Evolutionary conservation across 106 monocot genomes (phyloP).

Genomic region (Gastrodia elata): DNA sequence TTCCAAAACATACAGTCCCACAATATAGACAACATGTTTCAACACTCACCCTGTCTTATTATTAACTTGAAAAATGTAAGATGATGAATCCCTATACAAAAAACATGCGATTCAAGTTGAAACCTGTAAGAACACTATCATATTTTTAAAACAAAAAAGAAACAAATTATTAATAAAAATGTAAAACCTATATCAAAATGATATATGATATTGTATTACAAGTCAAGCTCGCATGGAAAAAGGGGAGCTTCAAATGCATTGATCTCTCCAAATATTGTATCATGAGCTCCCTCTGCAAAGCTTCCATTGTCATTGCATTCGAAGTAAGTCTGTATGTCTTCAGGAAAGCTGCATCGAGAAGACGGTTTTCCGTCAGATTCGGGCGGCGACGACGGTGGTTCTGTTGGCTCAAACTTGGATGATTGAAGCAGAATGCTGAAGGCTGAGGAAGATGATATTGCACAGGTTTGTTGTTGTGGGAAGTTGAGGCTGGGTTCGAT

Average conservation of each 20-base stretch:
- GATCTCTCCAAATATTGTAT: constrained; percentile 48
- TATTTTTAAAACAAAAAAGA: neutral
- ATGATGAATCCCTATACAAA: neutral
- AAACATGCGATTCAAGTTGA: neutral
- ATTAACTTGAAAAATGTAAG: neutral
- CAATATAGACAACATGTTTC: neutral
- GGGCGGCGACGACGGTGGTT: constrained; percentile 10
- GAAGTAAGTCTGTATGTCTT: constrained; percentile 58
- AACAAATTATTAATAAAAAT: neutral
- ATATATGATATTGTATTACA: neutral
- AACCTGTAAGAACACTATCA: neutral
- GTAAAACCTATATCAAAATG: neutral
- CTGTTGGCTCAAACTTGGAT: constrained; percentile 16
- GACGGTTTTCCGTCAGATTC: constrained; percentile 19
- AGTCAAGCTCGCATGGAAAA: constrained; percentile 42
- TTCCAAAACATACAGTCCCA: no score
- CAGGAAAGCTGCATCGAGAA: constrained; percentile 36
- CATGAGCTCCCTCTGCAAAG: constrained; percentile 28
- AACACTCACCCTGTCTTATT: neutral
- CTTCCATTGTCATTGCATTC: constrained; percentile 18
- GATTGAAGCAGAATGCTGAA: constrained; percentile 21
- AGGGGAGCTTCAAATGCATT: constrained; percentile 33
- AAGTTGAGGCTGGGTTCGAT: neutral
- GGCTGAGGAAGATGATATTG: constrained; percentile 12
- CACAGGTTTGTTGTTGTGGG: neutral